A percentile compares a stretch with the other conserved stretches of the same genome.
These are phyloP conservation scores for Trypanosoma avium DNA, from an alignment of 208 protist genomes.

Conservation along the genomic window DNA sequence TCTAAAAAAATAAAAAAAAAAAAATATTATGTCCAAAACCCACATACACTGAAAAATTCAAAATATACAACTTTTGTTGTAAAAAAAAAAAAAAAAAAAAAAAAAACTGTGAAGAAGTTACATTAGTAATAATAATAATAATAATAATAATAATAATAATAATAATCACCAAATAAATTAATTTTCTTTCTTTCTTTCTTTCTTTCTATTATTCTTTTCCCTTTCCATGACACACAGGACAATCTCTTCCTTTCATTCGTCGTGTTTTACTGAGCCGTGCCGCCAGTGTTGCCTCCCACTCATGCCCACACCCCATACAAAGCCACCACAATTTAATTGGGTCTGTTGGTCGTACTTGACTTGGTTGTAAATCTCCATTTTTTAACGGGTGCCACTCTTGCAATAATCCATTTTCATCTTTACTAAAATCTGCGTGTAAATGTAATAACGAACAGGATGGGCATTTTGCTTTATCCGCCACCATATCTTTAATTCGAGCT, in stretches of 20 bases:
- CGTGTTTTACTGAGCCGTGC: constrained; percentile 35
- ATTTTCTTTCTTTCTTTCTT: neutral
- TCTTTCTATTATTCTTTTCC: constrained; percentile 21
- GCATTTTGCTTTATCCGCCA: constrained; percentile 52
- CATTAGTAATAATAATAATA: no score
- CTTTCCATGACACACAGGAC: constrained; percentile 55
- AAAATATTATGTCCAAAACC: no score
- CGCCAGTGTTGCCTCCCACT: constrained; percentile 71
- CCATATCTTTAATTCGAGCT: constrained; percentile 72
- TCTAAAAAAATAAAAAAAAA: no score
- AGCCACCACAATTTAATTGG: constrained; percentile 81
- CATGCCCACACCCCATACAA: constrained; percentile 66
- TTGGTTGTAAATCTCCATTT: constrained; percentile 76
- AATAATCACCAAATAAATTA: neutral
- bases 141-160: no score
- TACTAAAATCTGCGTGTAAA: constrained; percentile 32
- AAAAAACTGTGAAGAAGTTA: no score
- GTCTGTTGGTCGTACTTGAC: constrained; percentile 46
- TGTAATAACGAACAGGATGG: constrained; percentile 48
- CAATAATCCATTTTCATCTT: constrained; percentile 41
- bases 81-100: neutral
- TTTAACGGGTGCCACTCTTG: constrained; percentile 85
- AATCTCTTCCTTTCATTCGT: constrained; percentile 33
- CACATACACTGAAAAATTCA: neutral
- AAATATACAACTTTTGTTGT: neutral